phyloP scores from a whole-genome alignment of 805 yeast genomes.

The Saccharomycopsis fibuligera region DNA sequence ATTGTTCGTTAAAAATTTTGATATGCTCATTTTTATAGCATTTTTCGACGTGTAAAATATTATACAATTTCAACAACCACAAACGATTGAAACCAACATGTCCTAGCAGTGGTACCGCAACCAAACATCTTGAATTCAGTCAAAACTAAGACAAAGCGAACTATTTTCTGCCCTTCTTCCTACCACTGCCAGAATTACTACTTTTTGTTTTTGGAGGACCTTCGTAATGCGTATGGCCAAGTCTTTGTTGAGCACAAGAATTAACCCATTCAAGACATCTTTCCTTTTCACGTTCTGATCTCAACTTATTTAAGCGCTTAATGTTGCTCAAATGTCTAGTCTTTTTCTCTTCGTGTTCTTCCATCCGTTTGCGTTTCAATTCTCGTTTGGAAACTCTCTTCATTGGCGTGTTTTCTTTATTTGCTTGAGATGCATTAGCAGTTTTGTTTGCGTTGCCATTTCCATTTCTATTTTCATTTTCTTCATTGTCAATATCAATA shows the following conservation, averaged over 20 bases:
- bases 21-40: no score
- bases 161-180: conserved; percentile 18
- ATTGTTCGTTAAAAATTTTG: no score
- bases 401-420: conserved; percentile 2
- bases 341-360: conserved; percentile 30
- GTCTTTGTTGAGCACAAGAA: conserved; percentile 44
- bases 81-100: no score
- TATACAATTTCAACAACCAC: no score
- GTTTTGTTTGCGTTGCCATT: not conserved
- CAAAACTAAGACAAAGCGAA: no score
- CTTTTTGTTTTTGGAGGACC: conserved; percentile 29
- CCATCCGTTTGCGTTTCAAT: conserved; percentile 28
- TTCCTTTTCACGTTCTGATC: conserved; percentile 35
- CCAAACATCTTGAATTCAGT: no score
- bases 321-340: conserved; percentile 24
- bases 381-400: conserved; percentile 33
- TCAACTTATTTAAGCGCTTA: conserved; percentile 29
- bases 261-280: conserved; percentile 59
- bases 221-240: conserved; percentile 50
- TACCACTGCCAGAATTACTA: conserved; percentile 1
- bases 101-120: no score
- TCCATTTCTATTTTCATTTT: conserved; percentile 20
- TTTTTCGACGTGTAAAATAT: no score
- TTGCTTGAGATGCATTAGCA: not conserved
- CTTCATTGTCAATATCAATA: conserved; percentile 27